These are phyloP conservation scores for Botrytis deweyae DNA, from an alignment of 2,329 filamentous ascomycete genomes.

Conservation along the genomic window DNA sequence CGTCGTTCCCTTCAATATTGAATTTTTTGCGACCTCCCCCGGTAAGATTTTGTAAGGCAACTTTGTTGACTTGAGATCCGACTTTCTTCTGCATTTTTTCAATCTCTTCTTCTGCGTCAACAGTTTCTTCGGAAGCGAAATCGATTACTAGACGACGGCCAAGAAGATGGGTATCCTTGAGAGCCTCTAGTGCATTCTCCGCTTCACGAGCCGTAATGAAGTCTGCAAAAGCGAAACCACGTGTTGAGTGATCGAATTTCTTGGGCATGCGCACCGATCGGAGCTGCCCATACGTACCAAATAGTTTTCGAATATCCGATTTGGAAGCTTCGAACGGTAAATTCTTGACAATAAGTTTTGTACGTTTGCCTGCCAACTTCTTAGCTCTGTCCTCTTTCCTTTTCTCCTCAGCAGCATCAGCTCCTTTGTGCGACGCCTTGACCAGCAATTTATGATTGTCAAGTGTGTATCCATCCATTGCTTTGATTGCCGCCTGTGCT, in stretches of 20 bases:
- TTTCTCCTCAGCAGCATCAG: slow-evolving; percentile 84
- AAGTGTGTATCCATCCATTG: slow-evolving; percentile 88
- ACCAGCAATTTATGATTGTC: slow-evolving; percentile 84
- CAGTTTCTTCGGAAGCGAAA: slow-evolving; percentile 82
- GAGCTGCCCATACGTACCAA: slow-evolving; percentile 87
- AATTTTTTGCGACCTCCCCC: slow-evolving; percentile 84
- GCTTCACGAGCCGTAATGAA: slow-evolving; percentile 92
- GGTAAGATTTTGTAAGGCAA: slow-evolving; percentile 84
- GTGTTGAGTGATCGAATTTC: slow-evolving; percentile 84
- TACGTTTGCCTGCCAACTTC: slow-evolving; percentile 72
- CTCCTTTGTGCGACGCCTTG: slow-evolving; percentile 80
- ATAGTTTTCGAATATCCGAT: slow-evolving; percentile 83
- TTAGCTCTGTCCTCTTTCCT: slow-evolving; percentile 79
- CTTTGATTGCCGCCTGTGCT: slow-evolving; percentile 74
- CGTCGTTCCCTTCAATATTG: slow-evolving; percentile 71
- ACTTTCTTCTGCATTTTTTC: slow-evolving; percentile 97
- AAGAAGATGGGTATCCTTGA: slow-evolving; percentile 89
- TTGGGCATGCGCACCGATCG: slow-evolving; percentile 91
- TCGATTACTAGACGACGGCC: slow-evolving; percentile 87
- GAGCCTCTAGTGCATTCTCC: slow-evolving; percentile 81
- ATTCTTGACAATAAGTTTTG: slow-evolving; percentile 98
- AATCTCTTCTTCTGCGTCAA: slow-evolving; percentile 94
- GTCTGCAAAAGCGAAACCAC: slow-evolving; percentile 96
- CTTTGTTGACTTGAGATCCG: slow-evolving; percentile 83
- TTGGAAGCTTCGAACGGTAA: slow-evolving; percentile 93